Base-by-base conservation (phyloP, 495 filamentous ascomycete species). In the Aspergillus conjunctus region DNA sequence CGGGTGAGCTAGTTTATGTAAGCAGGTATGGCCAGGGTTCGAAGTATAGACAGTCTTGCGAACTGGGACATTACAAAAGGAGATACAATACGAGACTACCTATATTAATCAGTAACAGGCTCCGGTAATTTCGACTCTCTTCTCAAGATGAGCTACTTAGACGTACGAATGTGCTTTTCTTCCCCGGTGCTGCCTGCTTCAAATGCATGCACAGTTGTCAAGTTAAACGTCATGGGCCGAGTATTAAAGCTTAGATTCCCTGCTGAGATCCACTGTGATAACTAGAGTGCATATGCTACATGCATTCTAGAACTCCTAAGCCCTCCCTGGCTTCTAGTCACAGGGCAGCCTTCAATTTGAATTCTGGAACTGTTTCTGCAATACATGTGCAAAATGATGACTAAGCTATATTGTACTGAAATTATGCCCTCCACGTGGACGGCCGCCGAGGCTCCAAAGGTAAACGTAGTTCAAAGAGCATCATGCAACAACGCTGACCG, bases 401-500 rank as follows among this genome's bases (percentile, higher is more conserved):
- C 62, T 64, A 59, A 64, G 51, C 45, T 20, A 1, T 33, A 39
- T 22, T 43, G 22, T n/a, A 15, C 9, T 59, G 33, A 17, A 45
- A 21, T 51, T 33, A 50, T 59, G 61, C 34, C 31, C 26, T 60
- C 56, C 61, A 59, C 61, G 56, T 64, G 56, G 52, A 39, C 37
- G 5, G 17, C 17, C 34, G 12, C n/a, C 10, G 14, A 12, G 21
- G 3, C 17, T 15, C 49, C 49, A 15, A 32, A 31, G 15, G 49
- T 12, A 51, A 30, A 51, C 49, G 49, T 43, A n/a, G 14, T 60
- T 41, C 58, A 11, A 7, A 48, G 44, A 18, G n/a, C 30, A 34
- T 60, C 22, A 59, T 52, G 60, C 51, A 59, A 53, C 44, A 39
- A 52, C 30, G 22, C 54, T 56, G 51, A 59, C 55, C 26, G 12